Percentiles rank a stretch among this genome's conserved stretches.
phyloP scores from a whole-genome alignment of 192 early-diverging fungal genomes.

The Thoreauomyces humboldtii region DNA sequence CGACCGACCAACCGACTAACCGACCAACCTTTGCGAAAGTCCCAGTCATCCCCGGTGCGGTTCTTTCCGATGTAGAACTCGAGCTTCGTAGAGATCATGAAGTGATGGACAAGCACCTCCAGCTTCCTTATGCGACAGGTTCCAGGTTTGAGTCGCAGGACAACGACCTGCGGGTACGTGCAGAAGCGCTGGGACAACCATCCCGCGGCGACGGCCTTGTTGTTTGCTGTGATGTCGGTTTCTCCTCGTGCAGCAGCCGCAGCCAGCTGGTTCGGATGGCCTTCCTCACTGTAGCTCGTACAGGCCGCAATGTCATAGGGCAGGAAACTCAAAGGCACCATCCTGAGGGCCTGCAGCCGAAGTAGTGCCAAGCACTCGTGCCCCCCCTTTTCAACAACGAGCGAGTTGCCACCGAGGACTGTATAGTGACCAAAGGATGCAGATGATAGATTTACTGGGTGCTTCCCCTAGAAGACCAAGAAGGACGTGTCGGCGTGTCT shows the following conservation, averaged over 20 bases:
- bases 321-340: not conserved
- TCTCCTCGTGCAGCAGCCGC: not conserved
- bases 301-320: slow-evolving; percentile 25
- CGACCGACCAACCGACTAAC: too few species aligned
- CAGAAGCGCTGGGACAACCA: slow-evolving; percentile 62
- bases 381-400: too few species aligned
- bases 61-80: slow-evolving; percentile 64
- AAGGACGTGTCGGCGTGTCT: too few species aligned
- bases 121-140: slow-evolving; percentile 60
- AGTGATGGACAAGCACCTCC: slow-evolving; percentile 74
- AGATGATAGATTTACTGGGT: too few species aligned
- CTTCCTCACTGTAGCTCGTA: slow-evolving; percentile 40
- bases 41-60: not conserved
- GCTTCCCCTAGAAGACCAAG: too few species aligned
- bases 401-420: too few species aligned
- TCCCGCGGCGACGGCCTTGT: slow-evolving; percentile 36
- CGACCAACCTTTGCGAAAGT: not conserved
- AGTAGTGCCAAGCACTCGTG: too few species aligned
- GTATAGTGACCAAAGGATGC: too few species aligned
- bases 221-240: not conserved
- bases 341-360: too few species aligned
- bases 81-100: slow-evolving; percentile 70
- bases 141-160: slow-evolving; percentile 55
- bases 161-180: slow-evolving; percentile 66
- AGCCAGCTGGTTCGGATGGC: slow-evolving; percentile 29